Base-by-base conservation (phyloP, 306 rosid genomes). In the Quercus bicolor region DNA sequence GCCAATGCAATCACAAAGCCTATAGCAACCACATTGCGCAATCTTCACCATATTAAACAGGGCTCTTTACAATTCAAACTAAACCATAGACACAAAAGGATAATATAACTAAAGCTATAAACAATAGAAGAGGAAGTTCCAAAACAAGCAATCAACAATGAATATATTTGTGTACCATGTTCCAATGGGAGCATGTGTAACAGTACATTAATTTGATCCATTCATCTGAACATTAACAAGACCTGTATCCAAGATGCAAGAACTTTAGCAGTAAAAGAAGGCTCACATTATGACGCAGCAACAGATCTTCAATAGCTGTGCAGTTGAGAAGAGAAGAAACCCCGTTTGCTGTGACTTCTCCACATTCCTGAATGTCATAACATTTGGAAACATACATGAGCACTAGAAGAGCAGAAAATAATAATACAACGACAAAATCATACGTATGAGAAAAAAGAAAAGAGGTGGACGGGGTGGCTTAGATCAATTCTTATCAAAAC, bases 211-310 rank as follows among this genome's bases (percentile, higher is more conserved):
- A 55, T 28, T 26, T 14, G 40, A 28, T 23, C 16, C 69, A 15
- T 26, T 75, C 54, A 71, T 72, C 69, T 55, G 61, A 52, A 54
- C 21, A 28, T 48, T 48, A 57, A 72, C 61, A 29, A 53, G 31
- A 65, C 16, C 34, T 55, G 79, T 70, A 74, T 48, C 53, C 16
- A 33, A 51, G 74, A 64, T 20, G 37, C 28, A 48, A 54, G 21
- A 31, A 37, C 34, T 29, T 60, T 51, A 74, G 37, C 24, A 0
- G 40, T 26, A 29, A 56, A 4, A 70, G 73, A 78, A 80, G 77
- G 57, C 98, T 83, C 88, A 93, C 98, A 73, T 88, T 93, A 86
- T 93, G 98, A 51, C 91, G 93, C 86, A 93, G 81, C 81, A 87
- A 52, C 68, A 93, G 87, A 89, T 93, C 97, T 87, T 93, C 97